A percentile compares a stretch with the other conserved stretches of the same genome.
phyloP scores from a whole-genome alignment of 2,329 filamentous ascomycete genomes.

The Exophiala oligosperma region DNA sequence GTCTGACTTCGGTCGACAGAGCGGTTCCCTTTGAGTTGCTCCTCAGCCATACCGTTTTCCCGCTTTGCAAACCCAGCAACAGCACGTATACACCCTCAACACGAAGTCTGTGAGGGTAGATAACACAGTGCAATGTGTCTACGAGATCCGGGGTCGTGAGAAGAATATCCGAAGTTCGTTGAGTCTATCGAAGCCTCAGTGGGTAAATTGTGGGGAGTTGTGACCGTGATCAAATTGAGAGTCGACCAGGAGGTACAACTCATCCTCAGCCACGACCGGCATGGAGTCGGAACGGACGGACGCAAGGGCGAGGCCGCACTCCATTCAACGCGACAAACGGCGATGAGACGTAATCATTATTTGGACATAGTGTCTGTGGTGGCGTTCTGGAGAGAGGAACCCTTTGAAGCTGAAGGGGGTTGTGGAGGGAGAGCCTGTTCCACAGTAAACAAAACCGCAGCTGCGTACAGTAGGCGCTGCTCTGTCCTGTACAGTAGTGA shows the following conservation, averaged over 20 bases:
- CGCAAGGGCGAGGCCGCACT: constrained; percentile 11
- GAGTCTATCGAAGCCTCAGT: constrained; percentile 3
- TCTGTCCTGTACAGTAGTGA: background rate
- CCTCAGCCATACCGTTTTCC: background rate
- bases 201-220: background rate
- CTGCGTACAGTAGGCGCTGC: too few species aligned
- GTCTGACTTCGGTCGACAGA: background rate
- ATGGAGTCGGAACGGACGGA: constrained; percentile 2
- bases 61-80: background rate
- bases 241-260: background rate
- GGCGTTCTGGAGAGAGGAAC: background rate
- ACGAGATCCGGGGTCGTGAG: background rate
- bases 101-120: too few species aligned
- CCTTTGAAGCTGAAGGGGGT: background rate
- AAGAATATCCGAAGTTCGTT: constrained; percentile 7
- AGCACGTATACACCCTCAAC: background rate
- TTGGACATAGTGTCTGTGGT: background rate
- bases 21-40: background rate
- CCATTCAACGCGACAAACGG: background rate
- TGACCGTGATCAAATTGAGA: background rate
- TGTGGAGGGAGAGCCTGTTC: background rate
- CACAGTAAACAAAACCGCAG: too few species aligned
- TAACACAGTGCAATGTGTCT: background rate
- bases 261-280: background rate
- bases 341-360: background rate